These are phyloP conservation scores for Arachis monticola DNA, from an alignment of 331 rosid species.

Conservation along the genomic window DNA sequence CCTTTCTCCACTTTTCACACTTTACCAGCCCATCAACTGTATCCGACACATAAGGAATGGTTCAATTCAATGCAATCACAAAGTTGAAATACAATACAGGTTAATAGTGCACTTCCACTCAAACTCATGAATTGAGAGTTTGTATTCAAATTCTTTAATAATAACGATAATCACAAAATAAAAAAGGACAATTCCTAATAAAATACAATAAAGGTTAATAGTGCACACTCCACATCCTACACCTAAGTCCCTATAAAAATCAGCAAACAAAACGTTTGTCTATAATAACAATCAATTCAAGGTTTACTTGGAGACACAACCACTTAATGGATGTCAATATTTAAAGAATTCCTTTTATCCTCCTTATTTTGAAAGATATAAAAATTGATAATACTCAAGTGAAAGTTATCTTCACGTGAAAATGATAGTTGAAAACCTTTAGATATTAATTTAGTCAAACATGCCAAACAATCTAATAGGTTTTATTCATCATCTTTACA, in stretches of 20 bases:
- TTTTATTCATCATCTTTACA: too few species aligned
- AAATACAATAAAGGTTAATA: not conserved
- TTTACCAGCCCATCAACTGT: constrained; percentile 91
- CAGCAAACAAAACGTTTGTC: not conserved
- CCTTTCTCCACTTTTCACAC: constrained; percentile 93
- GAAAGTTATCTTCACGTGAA: too few species aligned
- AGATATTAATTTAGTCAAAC: too few species aligned
- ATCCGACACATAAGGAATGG: constrained; percentile 43
- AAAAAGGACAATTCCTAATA: too few species aligned
- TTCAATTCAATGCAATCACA: constrained; percentile 41
- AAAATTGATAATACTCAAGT: too few species aligned
- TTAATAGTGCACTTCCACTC: not conserved
- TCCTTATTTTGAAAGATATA: too few species aligned
- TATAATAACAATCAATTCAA: not conserved
- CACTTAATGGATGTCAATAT: not conserved
- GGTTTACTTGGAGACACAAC: not conserved
- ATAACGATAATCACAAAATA: too few species aligned
- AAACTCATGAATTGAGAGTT: not conserved
- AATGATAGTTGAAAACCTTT: too few species aligned
- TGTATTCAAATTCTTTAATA: too few species aligned
- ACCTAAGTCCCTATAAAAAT: not conserved
- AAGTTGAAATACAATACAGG: not conserved
- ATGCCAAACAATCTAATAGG: too few species aligned
- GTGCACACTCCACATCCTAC: not conserved
- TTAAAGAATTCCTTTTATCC: too few species aligned